Conservation (phyloP, 2,329 filamentous ascomycete species). For the Orbilia quercus region DNA sequence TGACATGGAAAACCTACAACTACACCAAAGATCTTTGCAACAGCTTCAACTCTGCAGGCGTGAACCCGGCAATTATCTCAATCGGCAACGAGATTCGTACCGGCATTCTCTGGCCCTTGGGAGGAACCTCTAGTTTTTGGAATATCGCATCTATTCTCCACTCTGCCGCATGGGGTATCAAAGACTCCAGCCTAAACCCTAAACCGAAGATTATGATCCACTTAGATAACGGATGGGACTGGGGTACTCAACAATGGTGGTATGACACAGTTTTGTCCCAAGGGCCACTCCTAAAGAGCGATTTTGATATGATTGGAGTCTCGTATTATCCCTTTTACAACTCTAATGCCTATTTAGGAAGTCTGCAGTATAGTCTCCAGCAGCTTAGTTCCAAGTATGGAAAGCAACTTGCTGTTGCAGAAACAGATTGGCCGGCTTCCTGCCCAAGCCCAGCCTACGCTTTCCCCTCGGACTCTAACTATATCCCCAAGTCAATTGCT, state of each 20-base stretch:
- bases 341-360: constrained; percentile 21
- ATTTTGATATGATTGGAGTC: constrained; percentile 78
- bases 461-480: constrained; percentile 62
- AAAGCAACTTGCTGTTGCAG: constrained; percentile 76
- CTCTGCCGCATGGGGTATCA: constrained; percentile 73
- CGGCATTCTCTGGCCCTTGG: constrained; percentile 75
- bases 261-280: constrained; percentile 70
- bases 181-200: constrained; percentile 70
- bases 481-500: constrained; percentile 64
- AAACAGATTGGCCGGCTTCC: constrained; percentile 76
- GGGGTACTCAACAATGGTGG: constrained; percentile 73
- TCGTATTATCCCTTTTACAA: constrained; percentile 77
- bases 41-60: constrained; percentile 60
- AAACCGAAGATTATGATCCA: constrained; percentile 79
- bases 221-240: constrained; percentile 80
- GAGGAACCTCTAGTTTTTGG: constrained; percentile 68
- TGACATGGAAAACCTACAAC: constrained; percentile 74
- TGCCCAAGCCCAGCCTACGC: constrained; percentile 71
- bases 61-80: constrained; percentile 72
- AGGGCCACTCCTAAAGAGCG: constrained; percentile 67
- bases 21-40: constrained; percentile 75
- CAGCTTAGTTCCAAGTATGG: constrained; percentile 58
- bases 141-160: constrained; percentile 75
- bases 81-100: constrained; percentile 79
- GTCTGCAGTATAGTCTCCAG: constrained; percentile 33